Base-by-base conservation (phyloP, 2,329 filamentous ascomycete genomes). In the Chaetomium olivaceum region DNA sequence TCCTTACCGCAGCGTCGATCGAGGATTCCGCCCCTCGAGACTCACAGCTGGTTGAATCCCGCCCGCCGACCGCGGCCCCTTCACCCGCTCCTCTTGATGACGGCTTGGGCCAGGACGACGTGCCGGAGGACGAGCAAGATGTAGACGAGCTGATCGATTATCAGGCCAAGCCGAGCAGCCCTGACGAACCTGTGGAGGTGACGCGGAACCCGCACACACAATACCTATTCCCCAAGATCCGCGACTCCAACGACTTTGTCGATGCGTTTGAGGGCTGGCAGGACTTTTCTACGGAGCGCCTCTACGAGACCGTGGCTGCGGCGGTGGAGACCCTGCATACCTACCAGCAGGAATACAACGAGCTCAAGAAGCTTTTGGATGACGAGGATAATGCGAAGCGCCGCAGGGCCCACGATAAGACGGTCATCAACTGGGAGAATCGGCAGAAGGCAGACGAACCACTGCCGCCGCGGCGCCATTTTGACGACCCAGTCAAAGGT, bases 341-440 rank as follows among this genome's bases (percentile, higher is more conserved):
- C 23, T 87, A 82, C 79, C 83, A 88, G 69, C 73, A 79, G 1
- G 86, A 88, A 71, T 87, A 80, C 76, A 78, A 77, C n/a, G 76
- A 79, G 1, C 74, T 85, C 2, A 80, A 80, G 39, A 81, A 80
- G 63, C 74, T 83, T 14, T 81, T 85, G 1, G 85, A 87, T 61
- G 84, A 87, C 67, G 81, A 85, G 59, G 85, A 87, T 68, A 87
- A 87, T 68, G 79, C 85, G 0, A 77, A 80, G 46, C 81, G 84
- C 25, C 82, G 85, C 27, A 77, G 78, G 19, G 76, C 78, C 19
- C 81, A 84, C 58, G 84, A 83, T 71, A 76, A 73, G 69, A 75
- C 72, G 51, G 73, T 71, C 25, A 68, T 69, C 62, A 77, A 76
- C 31, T 77, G 76, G 70, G 76, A 77, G 62, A 75, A 74, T 50